phyloP scores from a whole-genome alignment of 768 basidiomycete species.

The Suillus subaureus region DNA sequence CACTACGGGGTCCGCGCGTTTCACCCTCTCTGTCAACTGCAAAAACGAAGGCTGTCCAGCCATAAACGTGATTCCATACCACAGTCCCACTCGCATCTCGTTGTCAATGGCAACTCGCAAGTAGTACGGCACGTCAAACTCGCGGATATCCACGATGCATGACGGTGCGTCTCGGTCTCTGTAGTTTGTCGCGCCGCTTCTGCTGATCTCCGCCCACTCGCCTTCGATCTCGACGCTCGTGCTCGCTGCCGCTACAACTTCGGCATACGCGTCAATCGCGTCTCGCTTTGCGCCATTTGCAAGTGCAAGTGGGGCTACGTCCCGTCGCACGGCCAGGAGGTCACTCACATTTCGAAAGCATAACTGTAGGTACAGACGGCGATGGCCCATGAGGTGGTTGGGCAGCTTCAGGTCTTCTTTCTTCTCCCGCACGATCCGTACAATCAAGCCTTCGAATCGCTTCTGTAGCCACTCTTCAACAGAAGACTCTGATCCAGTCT shows the following conservation, averaged over 20 bases:
- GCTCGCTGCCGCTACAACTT: constrained; percentile 79
- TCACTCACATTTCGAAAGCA: constrained; percentile 94
- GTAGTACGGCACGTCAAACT: constrained; percentile 97
- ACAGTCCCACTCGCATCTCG: constrained; percentile 95
- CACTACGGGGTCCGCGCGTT: constrained; percentile 98
- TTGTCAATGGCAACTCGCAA: constrained; percentile 99
- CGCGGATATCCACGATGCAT: constrained; percentile 90
- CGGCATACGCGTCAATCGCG: constrained; percentile 97
- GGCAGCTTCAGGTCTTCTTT: constrained; percentile 96
- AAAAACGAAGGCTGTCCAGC: constrained; percentile 77
- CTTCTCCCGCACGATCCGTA: constrained; percentile 73
- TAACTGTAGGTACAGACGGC: constrained; percentile 83
- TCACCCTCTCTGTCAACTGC: constrained; percentile 81
- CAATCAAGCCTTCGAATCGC: constrained; percentile 86
- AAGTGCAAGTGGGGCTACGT: constrained; percentile 85
- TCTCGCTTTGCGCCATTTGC: constrained; percentile 91
- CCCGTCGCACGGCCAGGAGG: constrained; percentile 83
- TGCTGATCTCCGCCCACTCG: constrained; percentile 54
- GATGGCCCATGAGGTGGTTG: constrained; percentile 96
- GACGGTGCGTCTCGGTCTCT: constrained; percentile 85
- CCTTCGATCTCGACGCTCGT: constrained; percentile 73
- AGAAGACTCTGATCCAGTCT: constrained; percentile 84
- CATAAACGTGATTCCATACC: constrained; percentile 88
- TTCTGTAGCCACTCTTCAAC: constrained; percentile 97
- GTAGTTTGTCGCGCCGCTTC: constrained; percentile 39